A percentile compares a stretch with the other conserved stretches of the same genome.
phyloP scores from a whole-genome alignment of 2,329 filamentous ascomycete genomes.

The Colletotrichum limetticola region DNA sequence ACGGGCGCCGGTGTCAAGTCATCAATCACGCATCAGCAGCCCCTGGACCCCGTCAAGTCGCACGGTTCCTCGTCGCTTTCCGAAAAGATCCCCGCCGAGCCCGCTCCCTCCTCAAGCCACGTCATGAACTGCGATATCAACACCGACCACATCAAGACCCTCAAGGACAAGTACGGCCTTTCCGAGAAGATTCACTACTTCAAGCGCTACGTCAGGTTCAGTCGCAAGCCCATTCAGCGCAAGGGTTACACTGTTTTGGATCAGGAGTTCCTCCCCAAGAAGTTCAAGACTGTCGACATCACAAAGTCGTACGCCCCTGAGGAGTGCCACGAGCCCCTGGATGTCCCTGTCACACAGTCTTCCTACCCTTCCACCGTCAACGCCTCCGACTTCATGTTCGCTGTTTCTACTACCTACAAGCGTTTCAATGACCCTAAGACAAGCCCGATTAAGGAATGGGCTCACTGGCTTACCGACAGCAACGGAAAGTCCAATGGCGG shows the following conservation, averaged over 20 bases:
- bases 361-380: conserved; percentile 62
- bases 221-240: conserved; percentile 59
- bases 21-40: conserved; percentile 41
- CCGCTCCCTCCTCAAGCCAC: conserved; percentile 39
- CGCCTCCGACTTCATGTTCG: conserved; percentile 67
- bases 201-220: conserved; percentile 65
- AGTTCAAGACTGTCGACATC: conserved; percentile 60
- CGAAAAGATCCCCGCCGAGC: conserved; percentile 43
- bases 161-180: conserved; percentile 60
- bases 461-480: conserved; percentile 69
- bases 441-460: conserved; percentile 67
- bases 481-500: conserved; percentile 66
- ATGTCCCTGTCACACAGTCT: conserved; percentile 62
- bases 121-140: conserved; percentile 63
- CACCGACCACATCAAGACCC: conserved; percentile 53
- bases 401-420: conserved; percentile 68
- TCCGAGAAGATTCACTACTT: conserved; percentile 64
- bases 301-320: conserved; percentile 53
- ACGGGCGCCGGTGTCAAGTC: conserved; percentile 49
- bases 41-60: conserved; percentile 36
- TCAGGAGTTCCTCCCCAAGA: conserved; percentile 57
- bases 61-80: conserved; percentile 36
- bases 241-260: conserved; percentile 62
- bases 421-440: conserved; percentile 63
- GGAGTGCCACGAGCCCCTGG: conserved; percentile 59